phyloP scores from a whole-genome alignment of 345 rosid genomes.

The Brassica cretica region DNA sequence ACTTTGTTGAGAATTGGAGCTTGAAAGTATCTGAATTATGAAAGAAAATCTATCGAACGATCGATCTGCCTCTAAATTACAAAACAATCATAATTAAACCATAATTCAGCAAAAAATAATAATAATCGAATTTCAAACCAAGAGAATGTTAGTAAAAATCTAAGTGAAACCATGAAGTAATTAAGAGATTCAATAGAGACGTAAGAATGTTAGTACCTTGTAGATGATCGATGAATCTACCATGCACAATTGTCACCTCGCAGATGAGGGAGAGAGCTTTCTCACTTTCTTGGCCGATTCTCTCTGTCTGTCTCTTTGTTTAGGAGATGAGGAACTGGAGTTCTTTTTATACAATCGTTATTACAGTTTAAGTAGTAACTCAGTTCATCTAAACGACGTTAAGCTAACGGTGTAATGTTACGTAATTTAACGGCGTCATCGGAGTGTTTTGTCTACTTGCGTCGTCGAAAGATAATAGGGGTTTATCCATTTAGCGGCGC shows the following conservation, averaged over 20 bases:
- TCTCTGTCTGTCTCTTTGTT: slow-evolving; percentile 8
- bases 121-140: neutral
- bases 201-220: neutral
- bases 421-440: slow-evolving; percentile 35
- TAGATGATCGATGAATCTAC: neutral
- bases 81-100: neutral
- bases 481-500: slow-evolving; percentile 43
- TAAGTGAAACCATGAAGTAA: slow-evolving; percentile 26
- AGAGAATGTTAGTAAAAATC: slow-evolving; percentile 39
- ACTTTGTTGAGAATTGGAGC: slow-evolving; percentile 1
- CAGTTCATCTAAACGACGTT: slow-evolving; percentile 32
- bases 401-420: neutral
- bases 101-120: slow-evolving; percentile 23
- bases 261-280: slow-evolving; percentile 29
- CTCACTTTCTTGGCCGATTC: neutral
- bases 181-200: neutral
- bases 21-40: neutral
- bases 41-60: slow-evolving; percentile 1
- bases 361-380: slow-evolving; percentile 14
- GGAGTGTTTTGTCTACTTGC: slow-evolving; percentile 25
- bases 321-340: slow-evolving; percentile 30
- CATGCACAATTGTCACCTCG: neutral
- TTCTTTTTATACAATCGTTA: slow-evolving; percentile 33
- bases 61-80: slow-evolving; percentile 32
- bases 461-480: slow-evolving; percentile 26